A percentile compares a stretch with the other conserved stretches of the same genome.
Conservation (phyloP, 176 grass and related monocot genomes). For the Triticum urartu region DNA sequence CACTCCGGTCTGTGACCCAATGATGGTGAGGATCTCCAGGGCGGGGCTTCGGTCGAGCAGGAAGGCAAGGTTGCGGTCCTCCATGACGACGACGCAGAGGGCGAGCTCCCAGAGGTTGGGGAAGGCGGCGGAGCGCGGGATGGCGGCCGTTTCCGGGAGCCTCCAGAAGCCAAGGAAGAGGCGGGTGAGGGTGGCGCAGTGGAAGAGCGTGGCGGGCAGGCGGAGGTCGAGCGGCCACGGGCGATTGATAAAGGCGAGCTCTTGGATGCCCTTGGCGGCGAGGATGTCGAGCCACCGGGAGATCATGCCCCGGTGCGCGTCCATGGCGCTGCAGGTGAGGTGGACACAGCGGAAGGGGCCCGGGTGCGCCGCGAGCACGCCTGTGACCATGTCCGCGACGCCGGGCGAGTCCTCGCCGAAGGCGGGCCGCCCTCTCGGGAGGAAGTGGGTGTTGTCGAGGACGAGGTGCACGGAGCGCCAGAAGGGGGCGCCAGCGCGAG, state of each 20-base stretch:
- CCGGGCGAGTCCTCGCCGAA: not conserved
- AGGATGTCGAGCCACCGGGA: not conserved
- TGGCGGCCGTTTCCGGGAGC: not conserved
- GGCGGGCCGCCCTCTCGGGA: not conserved
- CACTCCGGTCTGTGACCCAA: not conserved
- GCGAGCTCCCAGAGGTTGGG: not conserved
- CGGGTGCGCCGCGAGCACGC: not conserved
- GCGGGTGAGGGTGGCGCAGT: not conserved
- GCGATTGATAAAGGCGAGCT: not conserved
- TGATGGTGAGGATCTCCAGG: slow-evolving; percentile 1
- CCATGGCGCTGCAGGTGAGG: slow-evolving; percentile 7
- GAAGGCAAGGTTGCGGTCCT: not conserved
- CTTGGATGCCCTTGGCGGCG: not conserved
- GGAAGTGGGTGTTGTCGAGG: not conserved
- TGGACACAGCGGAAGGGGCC: not conserved
- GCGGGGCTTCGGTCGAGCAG: not conserved
- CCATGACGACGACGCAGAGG: not conserved
- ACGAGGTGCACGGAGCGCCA: not conserved
- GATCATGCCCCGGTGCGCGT: not conserved
- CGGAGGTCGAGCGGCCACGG: not conserved
- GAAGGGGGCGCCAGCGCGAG: not conserved
- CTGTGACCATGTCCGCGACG: not conserved
- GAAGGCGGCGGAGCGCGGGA: not conserved
- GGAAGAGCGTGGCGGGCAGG: not conserved
- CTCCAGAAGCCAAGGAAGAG: not conserved